These are phyloP conservation scores for Capronia epimyces DNA, from an alignment of 2,329 filamentous ascomycete species.

Conservation along the genomic window DNA sequence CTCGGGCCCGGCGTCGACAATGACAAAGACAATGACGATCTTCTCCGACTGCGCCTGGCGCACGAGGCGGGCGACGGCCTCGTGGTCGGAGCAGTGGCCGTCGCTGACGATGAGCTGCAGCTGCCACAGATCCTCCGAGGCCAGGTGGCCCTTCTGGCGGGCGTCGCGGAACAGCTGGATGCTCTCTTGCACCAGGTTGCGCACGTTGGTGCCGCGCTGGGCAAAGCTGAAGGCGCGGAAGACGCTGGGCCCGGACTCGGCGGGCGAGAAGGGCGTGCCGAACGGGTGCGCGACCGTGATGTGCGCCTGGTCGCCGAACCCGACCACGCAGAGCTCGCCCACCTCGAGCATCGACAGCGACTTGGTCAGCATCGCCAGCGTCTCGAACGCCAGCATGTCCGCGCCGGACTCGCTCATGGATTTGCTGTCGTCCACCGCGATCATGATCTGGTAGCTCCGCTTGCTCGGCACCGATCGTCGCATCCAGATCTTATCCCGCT, in stretches of 20 bases:
- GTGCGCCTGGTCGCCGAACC: conserved; percentile 68
- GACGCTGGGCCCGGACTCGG: conserved; percentile 74
- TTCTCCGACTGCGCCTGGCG: conserved; percentile 84
- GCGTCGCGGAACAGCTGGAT: conserved; percentile 78
- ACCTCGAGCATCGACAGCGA: conserved; percentile 88
- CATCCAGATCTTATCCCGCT: conserved; percentile 99
- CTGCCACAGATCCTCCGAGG: conserved; percentile 79
- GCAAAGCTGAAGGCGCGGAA: conserved; percentile 79
- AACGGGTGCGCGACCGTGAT: conserved; percentile 84
- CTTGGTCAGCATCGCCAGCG: conserved; percentile 82
- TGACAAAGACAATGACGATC: conserved; percentile 97
- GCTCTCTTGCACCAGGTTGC: conserved; percentile 67
- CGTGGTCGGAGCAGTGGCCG: conserved; percentile 86
- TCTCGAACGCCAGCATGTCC: conserved; percentile 81
- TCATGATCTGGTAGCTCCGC: conserved; percentile 91
- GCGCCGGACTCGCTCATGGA: conserved; percentile 82
- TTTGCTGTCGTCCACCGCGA: conserved; percentile 92
- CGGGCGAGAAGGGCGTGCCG: conserved; percentile 66
- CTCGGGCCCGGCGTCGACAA: conserved; percentile 65
- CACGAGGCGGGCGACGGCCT: conserved; percentile 72
- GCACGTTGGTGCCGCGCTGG: conserved; percentile 81
- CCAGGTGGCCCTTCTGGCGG: conserved; percentile 50
- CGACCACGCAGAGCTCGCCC: conserved; percentile 84
- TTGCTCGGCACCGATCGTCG: conserved; percentile 85
- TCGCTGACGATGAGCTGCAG: conserved; percentile 89